Conservation (phyloP, 1,284 basidiomycete species). For the Heterobasidion occidentale region DNA sequence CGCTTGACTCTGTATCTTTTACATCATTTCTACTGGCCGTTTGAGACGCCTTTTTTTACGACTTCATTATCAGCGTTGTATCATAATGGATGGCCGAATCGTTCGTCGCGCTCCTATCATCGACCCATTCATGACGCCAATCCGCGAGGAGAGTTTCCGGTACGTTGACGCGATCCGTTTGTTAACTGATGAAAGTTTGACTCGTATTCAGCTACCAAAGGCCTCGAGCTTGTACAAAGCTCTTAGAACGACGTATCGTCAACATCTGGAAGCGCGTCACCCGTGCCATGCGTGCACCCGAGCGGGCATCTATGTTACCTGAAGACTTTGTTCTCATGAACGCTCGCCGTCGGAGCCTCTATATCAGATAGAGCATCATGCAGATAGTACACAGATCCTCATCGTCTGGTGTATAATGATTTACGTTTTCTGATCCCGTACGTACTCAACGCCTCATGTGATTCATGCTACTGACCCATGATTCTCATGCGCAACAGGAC, state of each 20-base stretch:
- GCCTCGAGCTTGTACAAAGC: slow-evolving; percentile 32
- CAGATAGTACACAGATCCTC: no score
- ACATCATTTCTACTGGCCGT: neutral
- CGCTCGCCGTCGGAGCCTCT: slow-evolving; percentile 40
- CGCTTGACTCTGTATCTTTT: neutral
- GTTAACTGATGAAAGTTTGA: neutral
- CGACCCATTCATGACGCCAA: neutral
- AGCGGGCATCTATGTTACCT: slow-evolving; percentile 44
- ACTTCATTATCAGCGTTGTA: neutral
- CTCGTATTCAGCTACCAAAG: neutral
- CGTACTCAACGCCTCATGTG: no score
- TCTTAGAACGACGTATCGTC: slow-evolving; percentile 49
- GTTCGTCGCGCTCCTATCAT: neutral
- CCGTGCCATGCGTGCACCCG: slow-evolving; percentile 38
- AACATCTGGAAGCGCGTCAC: slow-evolving; percentile 56
- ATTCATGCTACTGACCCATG: no score
- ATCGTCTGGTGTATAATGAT: no score
- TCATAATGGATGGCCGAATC: neutral
- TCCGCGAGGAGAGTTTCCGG: neutral
- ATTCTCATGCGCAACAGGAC: no score
- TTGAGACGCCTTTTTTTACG: neutral
- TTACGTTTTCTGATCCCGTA: no score
- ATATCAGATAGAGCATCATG: neutral
- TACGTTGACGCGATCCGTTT: neutral
- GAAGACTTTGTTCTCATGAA: slow-evolving; percentile 56